A percentile compares a stretch with the other conserved stretches of the same genome.
These are phyloP conservation scores for Ligustrum vulgare DNA, from an alignment of 257 asterid genomes.

Conservation along the genomic window DNA sequence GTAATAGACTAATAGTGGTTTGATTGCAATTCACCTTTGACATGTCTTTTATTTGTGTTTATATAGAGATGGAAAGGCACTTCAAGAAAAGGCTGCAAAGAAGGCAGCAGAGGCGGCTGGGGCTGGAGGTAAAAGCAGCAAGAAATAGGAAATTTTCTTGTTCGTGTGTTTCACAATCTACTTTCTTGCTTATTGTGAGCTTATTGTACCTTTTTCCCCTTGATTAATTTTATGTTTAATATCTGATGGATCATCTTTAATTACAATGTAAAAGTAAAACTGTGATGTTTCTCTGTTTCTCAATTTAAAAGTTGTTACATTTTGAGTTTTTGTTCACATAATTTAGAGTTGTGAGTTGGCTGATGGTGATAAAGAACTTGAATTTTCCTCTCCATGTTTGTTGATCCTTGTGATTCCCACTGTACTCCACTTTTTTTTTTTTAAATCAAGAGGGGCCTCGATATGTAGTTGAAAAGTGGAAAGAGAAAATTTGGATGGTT, in stretches of 20 bases:
- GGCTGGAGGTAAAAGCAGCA: slow-evolving; percentile 68
- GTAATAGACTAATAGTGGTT: not conserved
- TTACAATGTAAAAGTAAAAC: not conserved
- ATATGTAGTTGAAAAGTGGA: too few species aligned
- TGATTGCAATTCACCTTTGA: not conserved
- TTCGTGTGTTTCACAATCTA: slow-evolving; percentile 15
- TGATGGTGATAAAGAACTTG: not conserved
- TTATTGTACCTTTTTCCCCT: not conserved
- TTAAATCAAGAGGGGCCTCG: too few species aligned
- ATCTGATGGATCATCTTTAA: not conserved
- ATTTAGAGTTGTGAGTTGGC: not conserved
- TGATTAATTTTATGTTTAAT: not conserved
- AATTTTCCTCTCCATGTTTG: not conserved
- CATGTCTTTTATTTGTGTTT: slow-evolving; percentile 12
- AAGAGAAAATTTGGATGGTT: too few species aligned
- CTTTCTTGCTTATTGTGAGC: slow-evolving; percentile 10
- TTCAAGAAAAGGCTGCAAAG: slow-evolving; percentile 82
- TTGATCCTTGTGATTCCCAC: not conserved
- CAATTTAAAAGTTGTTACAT: not conserved
- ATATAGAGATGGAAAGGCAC: slow-evolving; percentile 81
- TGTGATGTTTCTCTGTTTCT: not conserved
- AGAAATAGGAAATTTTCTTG: slow-evolving; percentile 42
- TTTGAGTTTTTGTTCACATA: too few species aligned
- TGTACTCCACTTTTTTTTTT: too few species aligned
- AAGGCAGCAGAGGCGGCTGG: slow-evolving; percentile 66